Percentiles rank a stretch among this genome's conserved stretches.
Conservation (phyloP, 495 filamentous ascomycete genomes). For the Cryomyces minteri region DNA sequence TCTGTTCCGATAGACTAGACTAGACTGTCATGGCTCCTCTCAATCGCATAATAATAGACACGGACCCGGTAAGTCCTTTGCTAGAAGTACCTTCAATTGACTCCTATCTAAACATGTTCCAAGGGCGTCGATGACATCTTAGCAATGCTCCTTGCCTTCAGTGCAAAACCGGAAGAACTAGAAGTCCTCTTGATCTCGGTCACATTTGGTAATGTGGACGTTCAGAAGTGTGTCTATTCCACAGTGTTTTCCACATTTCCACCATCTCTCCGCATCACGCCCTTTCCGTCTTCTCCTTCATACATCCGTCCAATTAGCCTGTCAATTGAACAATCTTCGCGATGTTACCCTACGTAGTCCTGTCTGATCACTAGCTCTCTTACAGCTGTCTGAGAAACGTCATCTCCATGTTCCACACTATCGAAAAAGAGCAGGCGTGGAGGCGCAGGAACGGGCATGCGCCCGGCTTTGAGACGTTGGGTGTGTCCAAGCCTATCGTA, state of each 20-base stretch:
- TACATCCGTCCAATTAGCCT: no score
- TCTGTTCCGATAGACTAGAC: no score
- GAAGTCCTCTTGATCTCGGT: constrained; percentile 79
- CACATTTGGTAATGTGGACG: constrained; percentile 81
- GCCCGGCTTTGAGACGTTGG: constrained; percentile 50
- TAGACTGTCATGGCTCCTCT: no score
- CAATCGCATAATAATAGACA: neutral
- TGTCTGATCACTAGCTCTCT: neutral
- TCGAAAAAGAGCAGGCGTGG: constrained; percentile 83
- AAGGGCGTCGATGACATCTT: constrained; percentile 86
- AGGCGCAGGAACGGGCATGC: constrained; percentile 42
- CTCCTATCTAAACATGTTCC: neutral
- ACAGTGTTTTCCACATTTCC: neutral
- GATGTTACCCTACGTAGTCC: neutral
- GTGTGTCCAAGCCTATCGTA: constrained; percentile 54
- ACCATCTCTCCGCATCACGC: neutral
- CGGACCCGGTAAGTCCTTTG: neutral
- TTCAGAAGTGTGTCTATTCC: constrained; percentile 38
- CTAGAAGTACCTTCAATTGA: neutral
- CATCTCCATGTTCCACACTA: constrained; percentile 77
- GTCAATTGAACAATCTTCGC: neutral
- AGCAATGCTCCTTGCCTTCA: constrained; percentile 68
- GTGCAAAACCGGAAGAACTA: constrained; percentile 65
- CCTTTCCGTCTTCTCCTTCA: neutral
- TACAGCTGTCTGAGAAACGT: constrained; percentile 72